A percentile compares a stretch with the other conserved stretches of the same genome.
Evolutionary conservation across 2,329 filamentous ascomycete genomes (phyloP).

Genomic region (Hypoxylon sp.): DNA sequence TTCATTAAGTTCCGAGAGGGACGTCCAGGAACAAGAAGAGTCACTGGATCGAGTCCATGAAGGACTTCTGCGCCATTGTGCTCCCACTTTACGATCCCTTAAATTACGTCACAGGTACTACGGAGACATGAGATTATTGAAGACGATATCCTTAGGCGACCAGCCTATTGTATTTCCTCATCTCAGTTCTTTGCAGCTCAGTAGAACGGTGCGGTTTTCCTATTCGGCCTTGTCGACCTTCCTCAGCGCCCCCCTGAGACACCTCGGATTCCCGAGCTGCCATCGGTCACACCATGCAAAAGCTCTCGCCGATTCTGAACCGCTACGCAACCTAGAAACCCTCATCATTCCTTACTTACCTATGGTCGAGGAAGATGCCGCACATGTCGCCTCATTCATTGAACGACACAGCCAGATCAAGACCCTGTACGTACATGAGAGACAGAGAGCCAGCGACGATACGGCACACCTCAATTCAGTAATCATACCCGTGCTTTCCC

Average conservation of each 20-base stretch:
- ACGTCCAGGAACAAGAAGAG: no score
- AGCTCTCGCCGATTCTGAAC: neutral
- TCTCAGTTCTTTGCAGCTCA: neutral
- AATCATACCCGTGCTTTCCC: conserved; percentile 21
- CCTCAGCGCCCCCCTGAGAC: conserved; percentile 14
- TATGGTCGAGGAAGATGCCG: neutral
- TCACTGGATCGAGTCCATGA: neutral
- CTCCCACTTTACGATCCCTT: conserved; percentile 13
- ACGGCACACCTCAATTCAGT: neutral
- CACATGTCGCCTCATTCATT: neutral
- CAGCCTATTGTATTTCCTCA: conserved; percentile 7
- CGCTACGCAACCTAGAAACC: neutral
- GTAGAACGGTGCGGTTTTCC: neutral
- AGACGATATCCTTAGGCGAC: neutral
- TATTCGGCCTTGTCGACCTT: neutral
- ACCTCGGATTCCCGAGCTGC: neutral
- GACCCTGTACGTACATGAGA: neutral
- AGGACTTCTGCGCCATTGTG: conserved; percentile 13
- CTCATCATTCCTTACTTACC: neutral
- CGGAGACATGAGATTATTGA: no score
- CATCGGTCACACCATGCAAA: neutral
- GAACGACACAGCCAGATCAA: neutral
- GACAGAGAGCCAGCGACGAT: no score
- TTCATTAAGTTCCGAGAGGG: no score
- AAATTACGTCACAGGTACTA: neutral